phyloP scores from a whole-genome alignment of 176 grass and related monocot species.

The barley (Hordeum vulgare) region MorexV3_pseudomolecules_assembly NC_058520.1:615256278-615256777 shows the following conservation, averaged over 20 bases:
- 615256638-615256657: constrained; percentile 50
- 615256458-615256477: not conserved
- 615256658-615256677: not conserved
- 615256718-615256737: not conserved
- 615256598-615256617: constrained; percentile 24
- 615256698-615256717: not conserved
- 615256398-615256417: constrained; percentile 10
- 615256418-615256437: constrained; percentile 25
- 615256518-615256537: not conserved
- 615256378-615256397: not conserved
- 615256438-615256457: not conserved
- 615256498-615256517: not conserved
- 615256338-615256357: constrained; percentile 11
- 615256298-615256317: not conserved
- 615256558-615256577: constrained; percentile 25
- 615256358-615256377: constrained; percentile 22
- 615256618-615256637: constrained; percentile 37
- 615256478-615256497: not conserved
- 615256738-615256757: not conserved
- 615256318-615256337: not conserved
- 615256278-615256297: not conserved
- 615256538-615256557: not conserved
- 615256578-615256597: constrained; percentile 23
- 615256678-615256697: not conserved
- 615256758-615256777: not conserved